Evolutionary conservation across 306 rosid genomes (phyloP).

Genomic region (Rosa chinensis): DNA sequence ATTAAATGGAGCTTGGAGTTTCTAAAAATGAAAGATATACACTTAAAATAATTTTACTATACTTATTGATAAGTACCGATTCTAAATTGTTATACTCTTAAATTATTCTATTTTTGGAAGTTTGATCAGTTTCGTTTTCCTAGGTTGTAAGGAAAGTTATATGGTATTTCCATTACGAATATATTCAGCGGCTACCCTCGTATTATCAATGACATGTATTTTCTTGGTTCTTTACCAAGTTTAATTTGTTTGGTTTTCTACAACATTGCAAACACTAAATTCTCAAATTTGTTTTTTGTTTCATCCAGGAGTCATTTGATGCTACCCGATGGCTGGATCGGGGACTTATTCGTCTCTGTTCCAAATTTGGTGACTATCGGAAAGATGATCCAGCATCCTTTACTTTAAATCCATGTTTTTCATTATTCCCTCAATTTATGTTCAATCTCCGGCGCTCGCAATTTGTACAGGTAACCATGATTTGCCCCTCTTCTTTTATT

Average conservation of each 20-base stretch:
- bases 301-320: constrained; percentile 85
- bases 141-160: neutral
- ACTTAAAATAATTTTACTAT: neutral
- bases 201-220: neutral
- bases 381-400: constrained; percentile 96
- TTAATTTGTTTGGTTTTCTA: neutral
- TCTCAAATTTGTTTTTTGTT: constrained; percentile 1
- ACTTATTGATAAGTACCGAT: neutral
- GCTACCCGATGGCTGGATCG: constrained; percentile 98
- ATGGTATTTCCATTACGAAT: neutral
- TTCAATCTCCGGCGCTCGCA: constrained; percentile 94
- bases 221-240: neutral
- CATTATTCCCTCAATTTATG: constrained; percentile 92
- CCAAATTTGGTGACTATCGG: constrained; percentile 95
- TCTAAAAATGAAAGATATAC: neutral
- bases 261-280: neutral
- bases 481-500: constrained; percentile 17
- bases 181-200: neutral
- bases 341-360: constrained; percentile 88
- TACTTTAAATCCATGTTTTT: constrained; percentile 76
- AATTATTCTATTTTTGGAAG: neutral
- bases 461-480: constrained; percentile 80
- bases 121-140: neutral
- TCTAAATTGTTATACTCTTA: neutral
- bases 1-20: neutral